Conservation (phyloP, 2,329 filamentous ascomycete genomes). For the Paracorniculantispora psalliotae region DNA sequence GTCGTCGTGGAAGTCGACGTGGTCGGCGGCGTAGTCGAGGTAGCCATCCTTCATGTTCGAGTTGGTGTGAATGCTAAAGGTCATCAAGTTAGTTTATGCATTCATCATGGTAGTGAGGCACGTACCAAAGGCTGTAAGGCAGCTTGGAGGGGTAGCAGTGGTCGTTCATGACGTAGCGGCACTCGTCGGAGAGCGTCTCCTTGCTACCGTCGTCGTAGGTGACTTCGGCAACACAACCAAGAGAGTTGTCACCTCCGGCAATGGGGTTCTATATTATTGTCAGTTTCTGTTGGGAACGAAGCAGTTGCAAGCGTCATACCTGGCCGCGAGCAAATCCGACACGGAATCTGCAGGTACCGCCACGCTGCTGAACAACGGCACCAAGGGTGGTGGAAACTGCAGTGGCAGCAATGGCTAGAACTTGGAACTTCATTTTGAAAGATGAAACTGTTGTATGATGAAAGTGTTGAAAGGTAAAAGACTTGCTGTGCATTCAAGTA, state of each 20-base stretch:
- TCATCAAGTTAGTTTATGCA: neutral
- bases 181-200: conserved; percentile 1
- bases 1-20: conserved; percentile 11
- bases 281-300: too few species aligned
- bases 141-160: conserved; percentile 9
- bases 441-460: too few species aligned
- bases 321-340: conserved; percentile 3
- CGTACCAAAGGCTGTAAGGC: neutral
- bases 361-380: neutral
- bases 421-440: conserved; percentile 1
- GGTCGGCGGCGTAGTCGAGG: conserved; percentile 8
- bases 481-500: too few species aligned
- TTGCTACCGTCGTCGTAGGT: conserved; percentile 6
- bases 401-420: neutral
- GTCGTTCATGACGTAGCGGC: conserved; percentile 9
- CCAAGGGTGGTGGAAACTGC: neutral
- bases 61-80: neutral
- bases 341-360: neutral
- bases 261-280: conserved; percentile 9
- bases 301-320: neutral
- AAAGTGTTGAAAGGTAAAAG: too few species aligned
- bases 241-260: conserved; percentile 6
- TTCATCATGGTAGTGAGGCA: neutral
- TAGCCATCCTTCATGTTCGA: conserved; percentile 10
- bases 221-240: neutral